Evolutionary conservation across 345 rosid species (phyloP).

Genomic region (Rhodamnia argentea): DNA sequence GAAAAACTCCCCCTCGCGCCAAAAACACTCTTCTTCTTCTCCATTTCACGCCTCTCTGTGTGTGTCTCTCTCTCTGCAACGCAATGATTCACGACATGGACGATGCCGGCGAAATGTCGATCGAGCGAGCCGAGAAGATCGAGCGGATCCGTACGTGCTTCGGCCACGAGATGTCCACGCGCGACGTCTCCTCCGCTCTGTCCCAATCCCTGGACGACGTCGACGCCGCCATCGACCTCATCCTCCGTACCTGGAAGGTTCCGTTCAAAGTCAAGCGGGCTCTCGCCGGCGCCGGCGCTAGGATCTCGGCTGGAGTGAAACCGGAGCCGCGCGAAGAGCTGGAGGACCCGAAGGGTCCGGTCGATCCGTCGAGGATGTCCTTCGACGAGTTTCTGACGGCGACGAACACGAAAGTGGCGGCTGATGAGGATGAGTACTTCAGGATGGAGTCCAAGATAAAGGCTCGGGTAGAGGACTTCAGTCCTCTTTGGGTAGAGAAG

Average conservation of each 20-base stretch:
- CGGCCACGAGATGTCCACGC: not conserved
- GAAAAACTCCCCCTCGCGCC: not conserved
- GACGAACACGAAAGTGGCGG: not conserved
- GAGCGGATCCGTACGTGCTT: not conserved
- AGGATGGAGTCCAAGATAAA: not conserved
- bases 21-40: not conserved
- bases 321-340: not conserved
- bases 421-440: not conserved
- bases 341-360: not conserved
- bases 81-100: not conserved
- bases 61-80: not conserved
- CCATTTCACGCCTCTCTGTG: not conserved
- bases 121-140: not conserved
- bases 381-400: not conserved
- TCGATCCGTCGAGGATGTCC: not conserved
- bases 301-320: conserved; percentile 16
- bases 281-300: conserved; percentile 22
- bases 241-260: not conserved
- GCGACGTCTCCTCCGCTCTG: not conserved
- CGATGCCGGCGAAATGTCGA: not conserved
- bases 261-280: conserved; percentile 6
- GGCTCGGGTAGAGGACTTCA: not conserved
- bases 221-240: not conserved
- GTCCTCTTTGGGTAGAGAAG: not conserved
- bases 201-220: not conserved